Evolutionary conservation across 2,329 filamentous ascomycete species (phyloP).

Genomic region (Colletotrichum echinochloae): DNA sequence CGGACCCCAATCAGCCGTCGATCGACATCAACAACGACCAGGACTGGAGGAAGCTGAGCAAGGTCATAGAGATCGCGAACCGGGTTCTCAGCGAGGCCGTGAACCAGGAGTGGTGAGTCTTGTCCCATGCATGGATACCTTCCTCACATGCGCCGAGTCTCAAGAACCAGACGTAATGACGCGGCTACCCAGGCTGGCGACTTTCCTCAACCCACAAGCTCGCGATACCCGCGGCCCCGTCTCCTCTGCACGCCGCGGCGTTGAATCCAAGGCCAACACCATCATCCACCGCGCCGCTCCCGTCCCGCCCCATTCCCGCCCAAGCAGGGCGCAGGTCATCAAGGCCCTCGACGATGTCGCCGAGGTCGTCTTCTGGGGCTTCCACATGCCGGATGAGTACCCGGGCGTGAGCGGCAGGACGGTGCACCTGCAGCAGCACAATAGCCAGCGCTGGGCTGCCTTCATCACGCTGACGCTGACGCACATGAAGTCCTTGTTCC

Average conservation of each 20-base stretch:
- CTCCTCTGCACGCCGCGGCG: background rate
- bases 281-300: slow-evolving; percentile 8
- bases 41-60: background rate
- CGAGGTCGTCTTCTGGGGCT: slow-evolving; percentile 10
- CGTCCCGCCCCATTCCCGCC: background rate
- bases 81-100: slow-evolving; percentile 9
- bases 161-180: background rate
- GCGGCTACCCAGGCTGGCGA: background rate
- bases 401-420: background rate
- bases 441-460: background rate
- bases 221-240: slow-evolving; percentile 1
- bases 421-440: fast-evolving
- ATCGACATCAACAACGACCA: slow-evolving; percentile 14
- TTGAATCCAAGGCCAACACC: background rate
- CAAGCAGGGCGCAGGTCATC: background rate
- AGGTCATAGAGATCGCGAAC: slow-evolving; percentile 22
- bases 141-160: no score
- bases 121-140: background rate
- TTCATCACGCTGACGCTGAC: background rate
- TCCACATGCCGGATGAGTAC: slow-evolving; percentile 7
- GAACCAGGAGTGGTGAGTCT: slow-evolving; percentile 14
- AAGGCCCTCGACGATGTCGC: background rate
- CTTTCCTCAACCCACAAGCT: background rate
- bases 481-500: background rate
- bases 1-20: background rate